These are phyloP conservation scores for Lachancea lanzarotensis DNA, from an alignment of 805 yeast species.

Conservation along the genomic window DNA sequence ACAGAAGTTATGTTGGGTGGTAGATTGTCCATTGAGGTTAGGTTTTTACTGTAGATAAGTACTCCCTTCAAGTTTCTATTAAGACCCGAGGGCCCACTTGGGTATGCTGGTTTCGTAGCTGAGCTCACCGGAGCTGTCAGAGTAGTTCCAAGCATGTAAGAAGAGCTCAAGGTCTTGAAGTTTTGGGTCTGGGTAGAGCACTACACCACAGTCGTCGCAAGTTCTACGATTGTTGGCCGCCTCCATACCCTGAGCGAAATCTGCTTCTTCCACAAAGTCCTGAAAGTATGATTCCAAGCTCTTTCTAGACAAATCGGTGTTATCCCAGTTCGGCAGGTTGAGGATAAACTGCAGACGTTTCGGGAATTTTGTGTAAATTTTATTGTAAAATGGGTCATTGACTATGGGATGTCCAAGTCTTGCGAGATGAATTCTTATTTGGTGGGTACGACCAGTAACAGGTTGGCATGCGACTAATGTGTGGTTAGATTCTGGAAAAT, in stretches of 20 bases:
- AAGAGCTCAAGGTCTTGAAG: constrained; percentile 24
- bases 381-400: constrained; percentile 70
- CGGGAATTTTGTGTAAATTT: constrained; percentile 19
- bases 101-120: constrained; percentile 42
- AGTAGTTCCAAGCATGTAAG: constrained; percentile 35
- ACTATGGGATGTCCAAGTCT: constrained; percentile 79
- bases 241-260: constrained; percentile 34
- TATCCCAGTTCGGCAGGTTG: constrained; percentile 7
- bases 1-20: constrained; percentile 72
- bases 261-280: constrained; percentile 21
- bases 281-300: constrained; percentile 5
- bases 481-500: constrained; percentile 41
- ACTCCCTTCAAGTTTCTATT: no score
- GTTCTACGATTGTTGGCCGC: constrained; percentile 5
- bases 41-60: no score
- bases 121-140: constrained; percentile 26
- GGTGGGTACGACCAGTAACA: constrained; percentile 92
- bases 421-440: constrained; percentile 87
- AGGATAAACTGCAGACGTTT: constrained; percentile 20
- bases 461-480: constrained; percentile 78
- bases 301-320: constrained; percentile 11
- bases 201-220: constrained; percentile 25
- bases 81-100: constrained; percentile 40
- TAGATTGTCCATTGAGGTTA: constrained; percentile 21
- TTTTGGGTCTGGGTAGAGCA: constrained; percentile 22